A percentile compares a stretch with the other conserved stretches of the same genome.
Conservation (phyloP, 2,329 filamentous ascomycete genomes). For the Emergomyces orientalis region DNA sequence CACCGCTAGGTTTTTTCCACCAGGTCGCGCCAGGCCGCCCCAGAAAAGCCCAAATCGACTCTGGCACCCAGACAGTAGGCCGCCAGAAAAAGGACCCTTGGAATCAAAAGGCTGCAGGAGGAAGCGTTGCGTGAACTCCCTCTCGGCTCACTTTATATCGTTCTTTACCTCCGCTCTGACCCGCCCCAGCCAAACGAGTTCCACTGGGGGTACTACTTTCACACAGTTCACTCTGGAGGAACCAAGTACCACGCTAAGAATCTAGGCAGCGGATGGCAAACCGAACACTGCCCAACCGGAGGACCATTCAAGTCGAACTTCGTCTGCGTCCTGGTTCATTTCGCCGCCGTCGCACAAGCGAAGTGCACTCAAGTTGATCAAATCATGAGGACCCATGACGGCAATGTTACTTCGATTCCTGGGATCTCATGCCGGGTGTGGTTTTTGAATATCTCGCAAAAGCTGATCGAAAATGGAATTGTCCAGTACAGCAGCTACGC, state of each 20-base stretch:
- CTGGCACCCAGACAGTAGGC: not conserved
- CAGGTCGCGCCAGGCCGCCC: not conserved
- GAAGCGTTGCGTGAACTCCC: slow-evolving; percentile 3
- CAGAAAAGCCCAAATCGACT: not conserved
- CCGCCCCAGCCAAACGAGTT: slow-evolving; percentile 22
- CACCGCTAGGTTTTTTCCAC: too few relatives aligned
- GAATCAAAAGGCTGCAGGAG: slow-evolving; percentile 9
- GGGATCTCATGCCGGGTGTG: slow-evolving; percentile 22
- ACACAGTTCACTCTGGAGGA: slow-evolving; percentile 9
- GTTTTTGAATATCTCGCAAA: slow-evolving; percentile 17
- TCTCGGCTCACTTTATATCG: slow-evolving; percentile 13
- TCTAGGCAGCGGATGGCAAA: slow-evolving; percentile 14
- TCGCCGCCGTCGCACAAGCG: slow-evolving; percentile 16
- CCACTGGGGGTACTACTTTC: slow-evolving; percentile 25
- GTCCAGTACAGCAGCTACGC: slow-evolving; percentile 12
- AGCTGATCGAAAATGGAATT: slow-evolving; percentile 15
- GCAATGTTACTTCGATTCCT: slow-evolving; percentile 19
- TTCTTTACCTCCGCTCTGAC: slow-evolving; percentile 21
- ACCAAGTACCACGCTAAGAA: slow-evolving; percentile 13
- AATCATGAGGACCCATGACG: slow-evolving; percentile 19
- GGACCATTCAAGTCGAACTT: slow-evolving; percentile 15
- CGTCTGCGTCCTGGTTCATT: slow-evolving; percentile 16
- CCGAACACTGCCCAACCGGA: slow-evolving; percentile 11
- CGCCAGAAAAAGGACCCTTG: not conserved
- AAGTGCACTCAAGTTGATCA: slow-evolving; percentile 15